Evolutionary conservation across 805 yeast genomes (phyloP).

Genomic region (Komagataella kurtzmanii): DNA sequence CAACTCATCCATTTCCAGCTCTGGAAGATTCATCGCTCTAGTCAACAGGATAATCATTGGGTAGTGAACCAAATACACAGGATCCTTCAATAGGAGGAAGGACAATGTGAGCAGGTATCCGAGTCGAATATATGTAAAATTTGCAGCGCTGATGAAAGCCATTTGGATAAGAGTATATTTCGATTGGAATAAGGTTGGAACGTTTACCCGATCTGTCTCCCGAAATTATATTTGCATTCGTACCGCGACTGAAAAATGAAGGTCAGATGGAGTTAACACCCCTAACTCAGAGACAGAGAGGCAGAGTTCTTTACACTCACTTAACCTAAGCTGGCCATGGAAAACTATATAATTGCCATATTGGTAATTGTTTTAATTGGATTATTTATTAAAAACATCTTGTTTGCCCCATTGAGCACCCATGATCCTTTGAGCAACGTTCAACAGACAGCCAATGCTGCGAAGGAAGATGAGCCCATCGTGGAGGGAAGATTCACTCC

Average conservation of each 20-base stretch:
- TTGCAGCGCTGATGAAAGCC: constrained; percentile 2
- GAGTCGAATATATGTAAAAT: constrained; percentile 33
- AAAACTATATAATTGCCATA: constrained; percentile 11
- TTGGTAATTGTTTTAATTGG: constrained; percentile 10
- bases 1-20: constrained; percentile 16
- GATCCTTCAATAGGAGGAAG: constrained; percentile 33
- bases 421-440: neutral
- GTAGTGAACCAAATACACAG: constrained; percentile 26
- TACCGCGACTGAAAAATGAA: neutral
- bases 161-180: neutral
- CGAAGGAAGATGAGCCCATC: constrained; percentile 10
- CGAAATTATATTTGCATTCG: neutral
- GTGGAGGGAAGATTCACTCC: constrained; percentile 53
- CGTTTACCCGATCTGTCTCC: neutral
- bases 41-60: constrained; percentile 39
- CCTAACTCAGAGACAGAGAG: neutral
- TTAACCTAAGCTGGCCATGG: constrained; percentile 8
- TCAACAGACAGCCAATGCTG: neutral
- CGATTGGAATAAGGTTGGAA: neutral
- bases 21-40: constrained; percentile 37
- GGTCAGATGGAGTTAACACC: neutral
- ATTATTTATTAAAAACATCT: constrained; percentile 8
- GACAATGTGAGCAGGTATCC: constrained; percentile 28
- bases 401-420: constrained; percentile 7
- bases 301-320: neutral